These are phyloP conservation scores for Sorghum bicolor DNA, from an alignment of 176 grass and related monocot genomes.

Conservation along the genomic window DNA sequence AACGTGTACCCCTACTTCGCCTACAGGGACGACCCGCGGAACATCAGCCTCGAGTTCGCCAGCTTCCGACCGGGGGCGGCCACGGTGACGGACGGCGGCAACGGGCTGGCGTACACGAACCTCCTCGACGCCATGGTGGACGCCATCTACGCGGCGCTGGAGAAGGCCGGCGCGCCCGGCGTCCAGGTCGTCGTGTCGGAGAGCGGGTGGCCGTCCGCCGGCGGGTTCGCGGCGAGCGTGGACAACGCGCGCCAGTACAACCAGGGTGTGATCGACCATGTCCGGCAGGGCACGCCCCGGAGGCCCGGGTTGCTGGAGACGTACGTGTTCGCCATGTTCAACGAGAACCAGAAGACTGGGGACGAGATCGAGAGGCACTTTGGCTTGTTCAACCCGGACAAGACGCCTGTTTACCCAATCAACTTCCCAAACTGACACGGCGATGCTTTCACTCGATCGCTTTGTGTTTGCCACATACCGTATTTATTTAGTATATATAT, in stretches of 20 bases:
- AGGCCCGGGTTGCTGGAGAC: conserved; percentile 42
- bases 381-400: conserved; percentile 56
- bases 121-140: conserved; percentile 68
- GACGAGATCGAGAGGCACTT: conserved; percentile 37
- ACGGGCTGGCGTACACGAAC: conserved; percentile 42
- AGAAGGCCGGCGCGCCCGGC: conserved; percentile 29
- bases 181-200: conserved; percentile 56
- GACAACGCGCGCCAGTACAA: conserved; percentile 50
- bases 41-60: conserved; percentile 35
- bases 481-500: neutral
- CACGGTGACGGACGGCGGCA: conserved; percentile 11
- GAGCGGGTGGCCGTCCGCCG: conserved; percentile 81
- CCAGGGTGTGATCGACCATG: conserved; percentile 45
- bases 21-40: neutral
- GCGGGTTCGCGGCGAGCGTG: conserved; percentile 37
- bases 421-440: conserved; percentile 24
- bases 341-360: conserved; percentile 55
- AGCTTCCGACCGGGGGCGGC: conserved; percentile 35
- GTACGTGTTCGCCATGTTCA: conserved; percentile 75
- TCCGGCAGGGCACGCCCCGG: conserved; percentile 44
- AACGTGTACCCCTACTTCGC: conserved; percentile 73
- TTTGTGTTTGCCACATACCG: neutral
- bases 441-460: neutral
- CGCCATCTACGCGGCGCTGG: conserved; percentile 48
- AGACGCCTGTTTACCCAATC: conserved; percentile 43